Percentiles rank a stretch among this genome's conserved stretches.
Evolutionary conservation across 768 basidiomycete genomes (phyloP).

Genomic region (Calocera cornea): DNA sequence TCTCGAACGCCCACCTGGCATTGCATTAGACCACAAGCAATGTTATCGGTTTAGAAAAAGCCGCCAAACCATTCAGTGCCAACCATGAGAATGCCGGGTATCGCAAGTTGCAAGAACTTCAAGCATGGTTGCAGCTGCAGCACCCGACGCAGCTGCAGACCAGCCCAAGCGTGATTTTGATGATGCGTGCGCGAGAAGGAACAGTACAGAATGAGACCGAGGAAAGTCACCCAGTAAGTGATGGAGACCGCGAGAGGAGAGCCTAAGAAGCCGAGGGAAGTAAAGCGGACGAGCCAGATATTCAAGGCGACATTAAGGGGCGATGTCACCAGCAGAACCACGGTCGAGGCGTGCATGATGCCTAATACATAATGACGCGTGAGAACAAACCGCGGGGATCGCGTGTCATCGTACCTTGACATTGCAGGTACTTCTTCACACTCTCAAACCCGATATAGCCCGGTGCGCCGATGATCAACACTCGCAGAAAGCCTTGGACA

Average conservation of each 20-base stretch:
- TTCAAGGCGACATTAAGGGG: constrained; percentile 54
- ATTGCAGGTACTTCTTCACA: constrained; percentile 67
- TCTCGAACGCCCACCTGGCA: constrained; percentile 64
- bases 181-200: constrained; percentile 39
- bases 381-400: neutral
- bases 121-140: constrained; percentile 4
- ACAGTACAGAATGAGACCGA: constrained; percentile 38
- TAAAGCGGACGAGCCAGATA: constrained; percentile 48
- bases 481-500: constrained; percentile 50
- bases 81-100: constrained; percentile 70
- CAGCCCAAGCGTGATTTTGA: constrained; percentile 51
- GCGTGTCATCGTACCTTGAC: constrained; percentile 42
- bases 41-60: neutral
- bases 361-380: constrained; percentile 28
- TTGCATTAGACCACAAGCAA: neutral
- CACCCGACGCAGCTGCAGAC: constrained; percentile 38
- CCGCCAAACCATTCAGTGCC: constrained; percentile 58
- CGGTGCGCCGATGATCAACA: constrained; percentile 51
- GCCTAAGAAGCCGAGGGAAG: constrained; percentile 48
- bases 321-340: constrained; percentile 45
- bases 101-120: constrained; percentile 47
- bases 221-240: constrained; percentile 57
- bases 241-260: constrained; percentile 53
- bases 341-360: constrained; percentile 59
- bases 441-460: constrained; percentile 65